Evolutionary conservation across 2,329 filamentous ascomycete genomes (phyloP).

Genomic region (Leptographium lundbergii): DNA sequence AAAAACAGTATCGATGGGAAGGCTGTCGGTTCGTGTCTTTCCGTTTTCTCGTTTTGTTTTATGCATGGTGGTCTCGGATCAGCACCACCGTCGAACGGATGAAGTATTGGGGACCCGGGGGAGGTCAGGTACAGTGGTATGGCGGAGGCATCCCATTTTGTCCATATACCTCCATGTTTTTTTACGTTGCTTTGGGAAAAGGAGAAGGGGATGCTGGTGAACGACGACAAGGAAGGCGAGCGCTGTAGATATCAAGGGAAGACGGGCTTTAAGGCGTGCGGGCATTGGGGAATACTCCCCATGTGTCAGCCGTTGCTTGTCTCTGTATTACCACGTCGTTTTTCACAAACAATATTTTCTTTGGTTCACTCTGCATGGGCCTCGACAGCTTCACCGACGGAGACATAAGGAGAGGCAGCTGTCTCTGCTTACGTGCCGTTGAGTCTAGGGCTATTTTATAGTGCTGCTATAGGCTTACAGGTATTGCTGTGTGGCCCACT

Average conservation of each 20-base stretch:
- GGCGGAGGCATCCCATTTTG: neutral
- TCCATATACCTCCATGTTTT: neutral
- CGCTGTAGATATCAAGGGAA: neutral
- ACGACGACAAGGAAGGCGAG: neutral
- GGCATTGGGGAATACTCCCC: too few species aligned
- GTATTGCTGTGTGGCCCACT: too few species aligned
- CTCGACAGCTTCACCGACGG: too few species aligned
- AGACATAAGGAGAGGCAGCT: too few species aligned
- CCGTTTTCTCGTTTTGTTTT: neutral
- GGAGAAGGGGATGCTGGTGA: neutral
- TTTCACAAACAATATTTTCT: too few species aligned
- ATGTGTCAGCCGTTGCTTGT: too few species aligned
- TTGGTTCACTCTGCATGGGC: too few species aligned
- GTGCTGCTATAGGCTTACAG: too few species aligned
- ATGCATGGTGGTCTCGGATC: slow-evolving; percentile 9
- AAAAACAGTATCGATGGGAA: slow-evolving; percentile 3
- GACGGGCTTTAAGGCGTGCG: neutral
- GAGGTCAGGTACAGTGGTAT: neutral
- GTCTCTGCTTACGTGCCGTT: too few species aligned
- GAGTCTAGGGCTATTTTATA: too few species aligned
- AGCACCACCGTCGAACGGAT: slow-evolving; percentile 4
- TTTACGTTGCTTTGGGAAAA: neutral
- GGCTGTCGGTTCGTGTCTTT: neutral
- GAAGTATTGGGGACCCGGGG: neutral
- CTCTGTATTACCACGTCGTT: too few species aligned